A percentile compares a stretch with the other conserved stretches of the same genome.
These are phyloP conservation scores for Middelhovenomyces tepae DNA, from an alignment of 805 yeast genomes.

Conservation along the genomic window DNA sequence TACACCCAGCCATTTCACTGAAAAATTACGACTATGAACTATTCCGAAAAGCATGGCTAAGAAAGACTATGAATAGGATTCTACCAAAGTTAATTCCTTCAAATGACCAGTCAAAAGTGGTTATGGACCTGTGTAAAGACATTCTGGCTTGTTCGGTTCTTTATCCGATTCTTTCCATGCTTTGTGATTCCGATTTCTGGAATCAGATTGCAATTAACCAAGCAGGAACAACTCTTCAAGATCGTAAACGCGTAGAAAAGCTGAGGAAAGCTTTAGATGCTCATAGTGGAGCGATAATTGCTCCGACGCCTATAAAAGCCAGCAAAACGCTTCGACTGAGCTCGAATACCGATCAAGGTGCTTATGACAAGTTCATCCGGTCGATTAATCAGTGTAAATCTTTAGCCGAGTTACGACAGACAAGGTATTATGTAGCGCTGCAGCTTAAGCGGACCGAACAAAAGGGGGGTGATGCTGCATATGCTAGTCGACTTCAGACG, in stretches of 20 bases:
- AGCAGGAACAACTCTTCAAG: conserved; percentile 58
- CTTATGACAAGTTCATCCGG: conserved; percentile 32
- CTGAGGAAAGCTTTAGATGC: conserved; percentile 61
- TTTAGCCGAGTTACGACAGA: conserved; percentile 39
- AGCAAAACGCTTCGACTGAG: conserved; percentile 25
- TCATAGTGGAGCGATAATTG: conserved; percentile 33
- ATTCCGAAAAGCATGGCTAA: conserved; percentile 42
- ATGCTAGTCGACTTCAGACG: conserved; percentile 25
- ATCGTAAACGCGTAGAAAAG: conserved; percentile 63
- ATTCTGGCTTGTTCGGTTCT: conserved; percentile 52
- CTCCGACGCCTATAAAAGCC: conserved; percentile 1
- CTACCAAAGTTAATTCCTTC: conserved; percentile 44
- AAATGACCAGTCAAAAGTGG: conserved; percentile 39
- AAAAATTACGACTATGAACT: conserved; percentile 30
- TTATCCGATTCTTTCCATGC: conserved; percentile 39
- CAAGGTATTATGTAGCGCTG: conserved; percentile 38
- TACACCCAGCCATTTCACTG: conserved; percentile 50
- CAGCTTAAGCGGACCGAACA: conserved; percentile 37
- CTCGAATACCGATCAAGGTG: conserved; percentile 32
- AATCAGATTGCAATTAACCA: conserved; percentile 53
- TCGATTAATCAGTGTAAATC: not conserved
- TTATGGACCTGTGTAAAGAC: conserved; percentile 48
- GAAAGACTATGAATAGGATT: conserved; percentile 33
- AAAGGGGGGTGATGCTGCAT: conserved; percentile 25
- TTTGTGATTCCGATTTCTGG: conserved; percentile 69